Percentiles rank a stretch among this genome's conserved stretches.
Evolutionary conservation across 1,284 basidiomycete species (phyloP).

Genomic region (Pseudozyma tsukubaensis): DNA sequence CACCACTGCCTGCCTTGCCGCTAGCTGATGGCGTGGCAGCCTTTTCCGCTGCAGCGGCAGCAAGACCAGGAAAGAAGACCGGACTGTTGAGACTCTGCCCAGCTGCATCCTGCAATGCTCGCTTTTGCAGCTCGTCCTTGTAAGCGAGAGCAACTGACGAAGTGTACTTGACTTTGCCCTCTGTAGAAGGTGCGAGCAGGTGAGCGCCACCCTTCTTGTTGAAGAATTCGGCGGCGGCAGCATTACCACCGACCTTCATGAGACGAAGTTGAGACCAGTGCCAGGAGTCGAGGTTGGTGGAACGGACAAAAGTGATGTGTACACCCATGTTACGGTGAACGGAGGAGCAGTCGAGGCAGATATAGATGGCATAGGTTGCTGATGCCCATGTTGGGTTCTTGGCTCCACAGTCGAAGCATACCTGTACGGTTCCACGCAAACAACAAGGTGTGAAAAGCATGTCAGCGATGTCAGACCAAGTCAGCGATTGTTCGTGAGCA

Average conservation of each 20-base stretch:
- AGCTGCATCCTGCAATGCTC: slow-evolving; percentile 80
- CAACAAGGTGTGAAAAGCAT: background rate
- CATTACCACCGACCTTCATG: slow-evolving; percentile 97
- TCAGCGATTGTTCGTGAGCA: background rate
- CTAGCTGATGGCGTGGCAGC: slow-evolving; percentile 51
- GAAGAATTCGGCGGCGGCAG: slow-evolving; percentile 89
- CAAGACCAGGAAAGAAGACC: slow-evolving; percentile 63
- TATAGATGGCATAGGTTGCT: slow-evolving; percentile 95
- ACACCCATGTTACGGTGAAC: slow-evolving; percentile 97
- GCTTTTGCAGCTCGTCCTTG: slow-evolving; percentile 87
- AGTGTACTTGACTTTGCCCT: slow-evolving; percentile 90
- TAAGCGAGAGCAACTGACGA: slow-evolving; percentile 85
- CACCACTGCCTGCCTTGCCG: slow-evolving; percentile 72
- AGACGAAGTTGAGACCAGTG: slow-evolving; percentile 88
- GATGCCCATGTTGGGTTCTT: slow-evolving; percentile 98
- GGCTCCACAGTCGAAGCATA: slow-evolving; percentile 95
- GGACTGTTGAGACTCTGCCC: slow-evolving; percentile 59
- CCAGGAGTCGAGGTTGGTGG: slow-evolving; percentile 97
- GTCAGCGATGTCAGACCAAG: background rate
- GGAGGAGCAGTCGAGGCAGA: slow-evolving; percentile 96
- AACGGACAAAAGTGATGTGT: slow-evolving; percentile 96
- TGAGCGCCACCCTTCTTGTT: slow-evolving; percentile 82
- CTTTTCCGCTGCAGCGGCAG: slow-evolving; percentile 70
- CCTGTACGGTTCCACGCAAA: slow-evolving; percentile 71
- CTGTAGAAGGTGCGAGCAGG: slow-evolving; percentile 77